Base-by-base conservation (phyloP, 805 yeast genomes). In the Pichia heedii region DNA sequence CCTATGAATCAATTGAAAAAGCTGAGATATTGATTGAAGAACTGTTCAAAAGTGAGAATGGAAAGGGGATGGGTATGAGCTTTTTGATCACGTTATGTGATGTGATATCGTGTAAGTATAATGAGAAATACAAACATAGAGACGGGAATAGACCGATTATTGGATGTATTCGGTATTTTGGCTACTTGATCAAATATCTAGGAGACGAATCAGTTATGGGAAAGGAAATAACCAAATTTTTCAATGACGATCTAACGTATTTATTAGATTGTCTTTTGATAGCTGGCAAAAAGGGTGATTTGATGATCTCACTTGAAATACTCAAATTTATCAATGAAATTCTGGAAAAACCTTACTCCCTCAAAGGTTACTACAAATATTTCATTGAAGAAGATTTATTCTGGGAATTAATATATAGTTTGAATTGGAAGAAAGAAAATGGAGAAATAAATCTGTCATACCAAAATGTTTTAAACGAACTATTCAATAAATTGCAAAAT, bases 81-180 rank as follows among this genome's bases (percentile, higher is more conserved):
- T 34, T 55, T 2, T 35, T 58, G 13, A 24, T 42, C 2, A 42
- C 36, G 7, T 20, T 52, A 6, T 54, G 58, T 27, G 54, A 56
- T 39, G 50, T 54, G 7, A 40, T 57, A 10, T 24, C 44, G 10
- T 42, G 41, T 22, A 46, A 48, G 22, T 43, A 30, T 15, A 19
- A 30, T 26, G 39, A 36, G 18, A 36, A 22, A 13, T 32, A 29
- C 21, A 30, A 24, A 24, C 42, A 43, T 30, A 41, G 45, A 33
- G 21, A 18, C 10, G 40, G 47, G 9, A 49, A 50, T 37, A 46
- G 44, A 18, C 29, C 51, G 1, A 45, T 51, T 9, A 20, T 51
- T 5, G 61, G 60, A 7, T 51, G 58, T 36, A 42, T 55, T 9
- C 39, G 48, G 13, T 42, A 52, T 12, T 15, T 59, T 11, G 45